phyloP scores from a whole-genome alignment of 2,329 filamentous ascomycete species.

The Aspergillus hortae region DNA sequence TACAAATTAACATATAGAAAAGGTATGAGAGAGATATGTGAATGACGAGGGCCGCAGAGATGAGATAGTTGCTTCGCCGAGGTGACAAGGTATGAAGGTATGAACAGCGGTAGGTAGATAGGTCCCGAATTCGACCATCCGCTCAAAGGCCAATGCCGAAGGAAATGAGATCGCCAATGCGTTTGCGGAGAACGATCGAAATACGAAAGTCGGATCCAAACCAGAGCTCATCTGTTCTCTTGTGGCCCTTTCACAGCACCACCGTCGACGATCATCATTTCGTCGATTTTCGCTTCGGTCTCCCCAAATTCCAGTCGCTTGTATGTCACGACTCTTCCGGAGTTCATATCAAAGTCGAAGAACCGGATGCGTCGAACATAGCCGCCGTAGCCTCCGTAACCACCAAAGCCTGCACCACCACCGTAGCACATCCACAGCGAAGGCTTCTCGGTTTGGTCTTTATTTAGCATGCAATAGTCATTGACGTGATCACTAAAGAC shows the following conservation, averaged over 20 bases:
- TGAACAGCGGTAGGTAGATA: neutral
- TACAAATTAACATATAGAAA: neutral
- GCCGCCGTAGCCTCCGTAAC: slow-evolving; percentile 86
- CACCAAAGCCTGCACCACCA: slow-evolving; percentile 86
- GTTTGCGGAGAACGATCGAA: no score
- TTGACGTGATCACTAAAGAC: slow-evolving; percentile 78
- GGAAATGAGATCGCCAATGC: no score
- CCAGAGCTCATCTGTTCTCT: slow-evolving; percentile 1
- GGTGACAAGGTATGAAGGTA: neutral
- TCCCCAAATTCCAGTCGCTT: slow-evolving; percentile 75
- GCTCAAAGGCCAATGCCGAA: no score
- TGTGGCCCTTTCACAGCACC: slow-evolving; percentile 47
- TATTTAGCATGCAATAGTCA: slow-evolving; percentile 81
- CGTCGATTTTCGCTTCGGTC: slow-evolving; percentile 51
- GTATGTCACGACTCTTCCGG: slow-evolving; percentile 84
- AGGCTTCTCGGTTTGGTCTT: slow-evolving; percentile 54
- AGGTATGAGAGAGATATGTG: neutral
- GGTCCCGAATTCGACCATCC: no score
- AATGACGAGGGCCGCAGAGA: neutral
- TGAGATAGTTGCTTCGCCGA: neutral
- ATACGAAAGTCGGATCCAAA: neutral
- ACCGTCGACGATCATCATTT: slow-evolving; percentile 60
- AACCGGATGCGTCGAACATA: slow-evolving; percentile 81
- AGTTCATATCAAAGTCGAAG: slow-evolving; percentile 91
- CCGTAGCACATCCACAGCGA: slow-evolving; percentile 98